Base-by-base conservation (phyloP, 2,329 filamentous ascomycete genomes). In the Trichophyton benhamiae region DNA sequence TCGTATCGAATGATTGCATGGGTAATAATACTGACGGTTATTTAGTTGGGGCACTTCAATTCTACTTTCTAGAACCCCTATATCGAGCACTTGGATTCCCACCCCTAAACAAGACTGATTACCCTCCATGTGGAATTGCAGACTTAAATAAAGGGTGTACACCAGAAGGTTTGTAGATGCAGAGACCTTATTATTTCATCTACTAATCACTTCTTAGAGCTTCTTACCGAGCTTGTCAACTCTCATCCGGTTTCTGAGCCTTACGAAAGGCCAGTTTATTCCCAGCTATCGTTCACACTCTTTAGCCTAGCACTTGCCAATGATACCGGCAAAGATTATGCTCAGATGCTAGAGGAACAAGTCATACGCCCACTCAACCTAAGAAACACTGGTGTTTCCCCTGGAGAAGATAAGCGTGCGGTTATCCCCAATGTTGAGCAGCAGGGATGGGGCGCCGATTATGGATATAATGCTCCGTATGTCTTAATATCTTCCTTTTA, bases 281-380 rank as follows among this genome's bases (percentile, higher is more conserved):
- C 76, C 3, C 77, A 74, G 59, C 64, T 76, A 15, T 74, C 74
- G 0, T 78, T 76, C 61, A 69, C 68, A 13, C 57, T 78, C 5
- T 68, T 76, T 30, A 67, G 68, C 3, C 67, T 75, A 57, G 74
- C 71, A 0, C 63, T 78, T 0, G 69, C 67, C 9, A 62, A 65
- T 20, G 64, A 65, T 30, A 68, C 66, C 1, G 66, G 66, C 5
- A 69, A 67, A 62, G 66, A 65, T 5, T 72, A 67, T 55, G 63
- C 64, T 1, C 62, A 68, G 22, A 55, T 67, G 0, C 60, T 70
- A 2, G 62, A 67, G 7, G 66, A 69, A 38, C 59, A 67, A n/a
- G 65, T 72, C n/a, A 62, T 66, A 11, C 22, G 61, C 6, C 67
- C 69, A 4, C 61, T 72, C 13, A 65, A 66, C 7, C 63, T 72